Conservation (phyloP, 2,329 filamentous ascomycete species). For the Curvularia hawaiiensis region DNA sequence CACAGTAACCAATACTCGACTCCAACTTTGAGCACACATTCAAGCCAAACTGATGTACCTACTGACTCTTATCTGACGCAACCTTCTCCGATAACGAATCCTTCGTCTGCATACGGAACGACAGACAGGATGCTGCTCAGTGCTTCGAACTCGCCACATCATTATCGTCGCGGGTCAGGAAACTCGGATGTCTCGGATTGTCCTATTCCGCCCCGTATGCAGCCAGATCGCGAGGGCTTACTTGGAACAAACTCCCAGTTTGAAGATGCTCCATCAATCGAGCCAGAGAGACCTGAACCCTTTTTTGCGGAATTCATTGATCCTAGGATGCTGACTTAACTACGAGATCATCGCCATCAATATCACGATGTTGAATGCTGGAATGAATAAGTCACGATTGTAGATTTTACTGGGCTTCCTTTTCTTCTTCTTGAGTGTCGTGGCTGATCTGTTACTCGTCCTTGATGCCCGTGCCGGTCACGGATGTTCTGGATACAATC, state of each 20-base stretch:
- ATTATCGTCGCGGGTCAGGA: background rate
- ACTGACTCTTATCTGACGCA: background rate
- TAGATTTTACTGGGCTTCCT: background rate
- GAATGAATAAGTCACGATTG: background rate
- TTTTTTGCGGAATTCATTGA: background rate
- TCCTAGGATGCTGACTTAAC: background rate
- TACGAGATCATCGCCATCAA: background rate
- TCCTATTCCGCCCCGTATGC: background rate
- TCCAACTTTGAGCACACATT: background rate
- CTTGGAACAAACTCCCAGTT: background rate
- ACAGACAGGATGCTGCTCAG: background rate
- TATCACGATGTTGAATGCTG: background rate
- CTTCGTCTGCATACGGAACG: background rate
- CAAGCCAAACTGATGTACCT: background rate
- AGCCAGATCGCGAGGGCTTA: background rate
- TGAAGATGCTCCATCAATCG: background rate
- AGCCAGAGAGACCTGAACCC: background rate
- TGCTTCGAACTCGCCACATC: background rate
- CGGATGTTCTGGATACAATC: background rate
- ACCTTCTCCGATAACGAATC: background rate
- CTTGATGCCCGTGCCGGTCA: background rate
- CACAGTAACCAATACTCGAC: background rate
- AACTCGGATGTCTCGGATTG: background rate
- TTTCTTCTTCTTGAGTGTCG: background rate
- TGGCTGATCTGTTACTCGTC: background rate